Evolutionary conservation across 305 asterid species (phyloP).

Genomic region (Coffea humblotiana): DNA sequence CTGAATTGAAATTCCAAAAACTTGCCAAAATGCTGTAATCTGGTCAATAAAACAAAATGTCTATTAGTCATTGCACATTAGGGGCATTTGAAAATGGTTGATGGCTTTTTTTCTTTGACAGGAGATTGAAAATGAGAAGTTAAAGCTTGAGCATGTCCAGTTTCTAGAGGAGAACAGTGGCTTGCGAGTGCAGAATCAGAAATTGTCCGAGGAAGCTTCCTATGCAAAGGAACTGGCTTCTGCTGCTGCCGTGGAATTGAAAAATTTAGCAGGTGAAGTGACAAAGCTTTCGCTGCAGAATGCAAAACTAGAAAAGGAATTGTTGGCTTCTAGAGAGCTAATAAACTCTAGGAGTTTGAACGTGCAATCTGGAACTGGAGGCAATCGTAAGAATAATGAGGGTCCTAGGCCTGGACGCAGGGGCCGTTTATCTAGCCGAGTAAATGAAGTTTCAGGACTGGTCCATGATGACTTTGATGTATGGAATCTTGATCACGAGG

Average conservation of each 20-base stretch:
- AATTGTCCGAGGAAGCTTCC: slow-evolving; percentile 89
- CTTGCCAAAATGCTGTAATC: background rate
- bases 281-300: slow-evolving; percentile 86
- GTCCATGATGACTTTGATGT: slow-evolving; percentile 63
- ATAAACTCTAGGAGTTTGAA: slow-evolving; percentile 51
- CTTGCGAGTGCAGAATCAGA: slow-evolving; percentile 75
- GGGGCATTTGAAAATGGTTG: background rate
- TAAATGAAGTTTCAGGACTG: slow-evolving; percentile 53
- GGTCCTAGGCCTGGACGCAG: slow-evolving; percentile 50
- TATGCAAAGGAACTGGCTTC: slow-evolving; percentile 98
- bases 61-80: background rate
- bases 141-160: slow-evolving; percentile 73
- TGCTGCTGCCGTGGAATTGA: slow-evolving; percentile 96
- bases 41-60: background rate
- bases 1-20: background rate
- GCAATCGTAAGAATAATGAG: slow-evolving; percentile 60
- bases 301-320: slow-evolving; percentile 77
- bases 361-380: slow-evolving; percentile 41
- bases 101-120: slow-evolving; percentile 33
- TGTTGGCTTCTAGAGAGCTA: slow-evolving; percentile 64
- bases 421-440: slow-evolving; percentile 57
- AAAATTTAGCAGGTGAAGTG: slow-evolving; percentile 91
- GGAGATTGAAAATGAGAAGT: slow-evolving; percentile 83
- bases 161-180: slow-evolving; percentile 87
- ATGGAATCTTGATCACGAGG: slow-evolving; percentile 81